Evolutionary conservation across 768 basidiomycete species (phyloP).

Genomic region (Trametes gibbosa): DNA sequence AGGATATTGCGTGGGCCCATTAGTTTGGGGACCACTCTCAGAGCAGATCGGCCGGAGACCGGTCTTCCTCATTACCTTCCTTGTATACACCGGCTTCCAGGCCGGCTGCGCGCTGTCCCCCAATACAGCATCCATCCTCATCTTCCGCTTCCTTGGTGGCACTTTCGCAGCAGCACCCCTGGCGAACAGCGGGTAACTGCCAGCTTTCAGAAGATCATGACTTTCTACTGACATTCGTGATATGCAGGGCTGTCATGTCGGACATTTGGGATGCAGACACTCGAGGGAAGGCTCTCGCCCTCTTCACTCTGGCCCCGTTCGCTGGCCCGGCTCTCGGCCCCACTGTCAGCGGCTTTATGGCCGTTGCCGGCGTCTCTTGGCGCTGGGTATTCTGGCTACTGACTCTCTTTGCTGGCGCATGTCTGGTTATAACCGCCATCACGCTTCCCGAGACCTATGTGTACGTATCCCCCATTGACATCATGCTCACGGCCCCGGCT

Average conservation of each 20-base stretch:
- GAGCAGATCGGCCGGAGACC: slow-evolving; percentile 34
- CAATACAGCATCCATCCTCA: slow-evolving; percentile 61
- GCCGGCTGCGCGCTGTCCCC: slow-evolving; percentile 58
- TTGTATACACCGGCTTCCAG: slow-evolving; percentile 62
- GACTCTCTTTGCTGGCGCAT: slow-evolving; percentile 54
- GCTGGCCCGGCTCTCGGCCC: slow-evolving; percentile 52
- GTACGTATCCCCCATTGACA: not conserved
- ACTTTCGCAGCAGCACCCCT: slow-evolving; percentile 66
- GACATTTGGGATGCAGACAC: slow-evolving; percentile 59
- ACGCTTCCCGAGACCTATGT: slow-evolving; percentile 52
- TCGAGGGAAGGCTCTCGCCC: slow-evolving; percentile 62
- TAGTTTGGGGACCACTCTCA: slow-evolving; percentile 57
- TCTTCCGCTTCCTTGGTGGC: slow-evolving; percentile 72
- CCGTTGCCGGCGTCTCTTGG: slow-evolving; percentile 47
- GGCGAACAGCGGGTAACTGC: slow-evolving; percentile 60
- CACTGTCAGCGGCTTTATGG: slow-evolving; percentile 36
- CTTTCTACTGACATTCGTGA: not conserved
- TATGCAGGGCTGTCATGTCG: slow-evolving; percentile 30
- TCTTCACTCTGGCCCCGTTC: slow-evolving; percentile 51
- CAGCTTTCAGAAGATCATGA: not conserved
- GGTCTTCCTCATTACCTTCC: slow-evolving; percentile 35
- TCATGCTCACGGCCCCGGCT: not conserved
- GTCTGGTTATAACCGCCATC: slow-evolving; percentile 48
- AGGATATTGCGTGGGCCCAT: slow-evolving; percentile 66
- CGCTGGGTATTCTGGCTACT: slow-evolving; percentile 69